These are phyloP conservation scores for Penicillium coprophilum DNA, from an alignment of 495 filamentous ascomycete species.

Conservation along the genomic window DNA sequence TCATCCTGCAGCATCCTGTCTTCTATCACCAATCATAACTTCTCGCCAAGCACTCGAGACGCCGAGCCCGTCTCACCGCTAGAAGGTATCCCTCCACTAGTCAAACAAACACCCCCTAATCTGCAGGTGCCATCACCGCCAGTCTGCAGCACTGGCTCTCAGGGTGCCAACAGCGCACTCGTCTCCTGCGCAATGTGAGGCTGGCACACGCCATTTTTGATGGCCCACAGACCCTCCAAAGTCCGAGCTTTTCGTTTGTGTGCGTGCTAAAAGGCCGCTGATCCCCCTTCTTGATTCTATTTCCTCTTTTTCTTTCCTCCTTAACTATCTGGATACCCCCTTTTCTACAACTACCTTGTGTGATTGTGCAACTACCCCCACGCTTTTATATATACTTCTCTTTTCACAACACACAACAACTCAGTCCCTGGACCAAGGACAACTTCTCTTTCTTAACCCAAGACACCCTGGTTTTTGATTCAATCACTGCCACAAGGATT, in stretches of 20 bases:
- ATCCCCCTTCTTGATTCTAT: constrained; percentile 22
- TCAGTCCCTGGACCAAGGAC: constrained; percentile 37
- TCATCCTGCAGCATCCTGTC: constrained; percentile 30
- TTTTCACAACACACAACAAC: constrained; percentile 13
- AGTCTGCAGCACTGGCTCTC: constrained; percentile 22
- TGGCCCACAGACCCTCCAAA: constrained; percentile 22
- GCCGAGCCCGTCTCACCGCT: constrained; percentile 36
- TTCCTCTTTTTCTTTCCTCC: constrained; percentile 25
- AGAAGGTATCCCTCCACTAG: constrained; percentile 17
- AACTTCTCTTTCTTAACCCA: constrained; percentile 16
- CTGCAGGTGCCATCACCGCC: constrained; percentile 35
- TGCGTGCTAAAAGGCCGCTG: constrained; percentile 31
- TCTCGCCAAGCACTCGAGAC: constrained; percentile 23
- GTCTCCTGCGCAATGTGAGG: constrained; percentile 31
- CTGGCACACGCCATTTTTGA: constrained; percentile 37
- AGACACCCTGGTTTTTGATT: constrained; percentile 26
- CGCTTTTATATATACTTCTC: constrained; percentile 5
- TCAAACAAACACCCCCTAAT: constrained; percentile 21
- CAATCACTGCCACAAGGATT: constrained; percentile 26
- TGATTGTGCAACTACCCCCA: constrained; percentile 3
- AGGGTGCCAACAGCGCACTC: constrained; percentile 32
- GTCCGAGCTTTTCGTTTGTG: constrained; percentile 14
- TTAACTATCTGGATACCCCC: constrained; percentile 26
- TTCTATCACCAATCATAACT: constrained; percentile 23
- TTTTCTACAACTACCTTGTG: constrained; percentile 10